Percentiles rank a stretch among this genome's conserved stretches.
Evolutionary conservation across 148 eudicot species (phyloP).

Genomic region (Heliosperma pusillum): DNA sequence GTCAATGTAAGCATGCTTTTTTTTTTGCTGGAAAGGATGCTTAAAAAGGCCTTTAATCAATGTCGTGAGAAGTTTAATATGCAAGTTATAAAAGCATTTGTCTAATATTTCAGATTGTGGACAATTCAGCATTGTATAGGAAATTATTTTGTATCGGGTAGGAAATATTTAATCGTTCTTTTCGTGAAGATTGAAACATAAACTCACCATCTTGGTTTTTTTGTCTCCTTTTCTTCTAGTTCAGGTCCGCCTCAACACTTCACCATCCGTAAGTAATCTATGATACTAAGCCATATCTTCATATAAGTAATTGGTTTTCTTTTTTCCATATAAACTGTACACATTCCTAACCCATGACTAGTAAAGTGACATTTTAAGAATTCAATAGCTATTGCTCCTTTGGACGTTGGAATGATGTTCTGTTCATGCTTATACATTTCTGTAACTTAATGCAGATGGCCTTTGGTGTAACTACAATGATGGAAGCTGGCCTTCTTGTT

Average conservation of each 20-base stretch:
- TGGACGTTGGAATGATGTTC: background rate
- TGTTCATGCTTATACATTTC: background rate
- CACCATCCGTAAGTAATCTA: slow-evolving; percentile 72
- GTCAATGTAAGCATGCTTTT: too few relatives aligned
- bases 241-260: slow-evolving; percentile 56
- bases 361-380: background rate
- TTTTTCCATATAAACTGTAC: background rate
- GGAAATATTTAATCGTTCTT: too few relatives aligned
- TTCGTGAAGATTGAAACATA: background rate
- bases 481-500: slow-evolving; percentile 93
- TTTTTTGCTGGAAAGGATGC: too few relatives aligned
- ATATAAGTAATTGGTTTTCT: background rate
- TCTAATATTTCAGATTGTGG: too few relatives aligned
- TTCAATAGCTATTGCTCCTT: background rate
- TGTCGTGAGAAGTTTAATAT: too few relatives aligned
- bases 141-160: too few relatives aligned
- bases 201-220: background rate
- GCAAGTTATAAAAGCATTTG: too few relatives aligned
- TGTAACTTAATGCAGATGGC: slow-evolving; percentile 53
- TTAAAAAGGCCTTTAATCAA: too few relatives aligned
- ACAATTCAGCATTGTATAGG: too few relatives aligned
- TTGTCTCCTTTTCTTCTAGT: slow-evolving; percentile 38
- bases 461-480: slow-evolving; percentile 93
- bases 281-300: slow-evolving; percentile 1
- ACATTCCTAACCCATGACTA: background rate